Evolutionary conservation across 2,329 filamentous ascomycete species (phyloP).

Genomic region (Aspergillus ochraceoroseus): DNA sequence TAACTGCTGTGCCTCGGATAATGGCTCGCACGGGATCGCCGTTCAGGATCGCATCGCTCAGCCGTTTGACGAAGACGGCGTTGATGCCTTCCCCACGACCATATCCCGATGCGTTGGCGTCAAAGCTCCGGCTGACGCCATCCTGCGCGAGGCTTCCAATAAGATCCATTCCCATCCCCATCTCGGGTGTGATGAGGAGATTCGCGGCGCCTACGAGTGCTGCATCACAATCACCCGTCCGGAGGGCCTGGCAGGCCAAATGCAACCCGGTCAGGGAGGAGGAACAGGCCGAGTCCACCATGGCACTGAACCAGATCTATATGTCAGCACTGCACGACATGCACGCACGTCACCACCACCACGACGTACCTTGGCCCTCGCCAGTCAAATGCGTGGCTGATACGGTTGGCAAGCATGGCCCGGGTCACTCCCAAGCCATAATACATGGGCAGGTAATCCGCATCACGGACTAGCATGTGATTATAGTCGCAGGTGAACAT

Average conservation of each 20-base stretch:
- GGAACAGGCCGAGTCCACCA: conserved; percentile 39
- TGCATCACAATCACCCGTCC: conserved; percentile 17
- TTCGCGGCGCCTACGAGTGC: conserved; percentile 26
- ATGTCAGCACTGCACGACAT: too few species aligned
- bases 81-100: conserved; percentile 9
- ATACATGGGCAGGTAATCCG: conserved; percentile 11
- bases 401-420: conserved; percentile 19
- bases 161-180: conserved; percentile 18
- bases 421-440: conserved; percentile 14
- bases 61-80: conserved; percentile 9
- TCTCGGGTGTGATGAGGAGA: conserved; percentile 20
- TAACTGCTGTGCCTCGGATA: conserved; percentile 1
- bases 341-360: too few species aligned
- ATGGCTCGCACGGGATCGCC: conserved; percentile 8
- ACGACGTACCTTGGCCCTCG: conserved; percentile 28
- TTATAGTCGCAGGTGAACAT: conserved; percentile 21
- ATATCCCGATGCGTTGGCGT: conserved; percentile 11
- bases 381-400: conserved; percentile 38
- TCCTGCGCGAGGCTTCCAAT: too few species aligned
- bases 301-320: too few species aligned
- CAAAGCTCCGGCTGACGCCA: conserved; percentile 13
- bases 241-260: conserved; percentile 30
- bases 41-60: conserved; percentile 5
- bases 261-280: conserved; percentile 39
- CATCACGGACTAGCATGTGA: conserved; percentile 18